Conservation (phyloP, 2,329 filamentous ascomycete species). For the Trichocomaceae sp. region DNA sequence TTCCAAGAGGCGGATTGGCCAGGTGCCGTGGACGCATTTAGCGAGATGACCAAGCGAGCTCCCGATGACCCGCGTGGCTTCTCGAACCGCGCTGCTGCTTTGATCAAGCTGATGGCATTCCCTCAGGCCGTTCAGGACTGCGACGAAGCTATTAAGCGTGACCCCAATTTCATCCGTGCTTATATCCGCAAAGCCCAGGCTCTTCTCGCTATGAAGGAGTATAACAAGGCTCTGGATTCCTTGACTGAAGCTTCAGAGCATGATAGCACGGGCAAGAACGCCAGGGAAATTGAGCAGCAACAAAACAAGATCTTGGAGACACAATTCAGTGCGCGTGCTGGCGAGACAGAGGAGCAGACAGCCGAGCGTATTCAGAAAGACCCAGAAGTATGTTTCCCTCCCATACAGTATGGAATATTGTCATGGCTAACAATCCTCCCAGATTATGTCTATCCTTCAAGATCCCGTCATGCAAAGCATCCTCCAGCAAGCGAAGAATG, state of each 20-base stretch:
- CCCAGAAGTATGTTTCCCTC: constrained; percentile 62
- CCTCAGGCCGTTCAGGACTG: constrained; percentile 90
- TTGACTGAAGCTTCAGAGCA: constrained; percentile 73
- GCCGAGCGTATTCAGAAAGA: constrained; percentile 84
- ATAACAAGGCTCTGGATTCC: constrained; percentile 86
- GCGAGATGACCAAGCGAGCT: constrained; percentile 92
- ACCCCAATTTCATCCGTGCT: constrained; percentile 86
- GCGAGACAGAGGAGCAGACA: constrained; percentile 94
- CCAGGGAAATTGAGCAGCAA: constrained; percentile 86
- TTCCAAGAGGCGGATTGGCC: constrained; percentile 98
- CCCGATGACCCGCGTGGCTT: constrained; percentile 90
- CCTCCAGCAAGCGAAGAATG: constrained; percentile 88
- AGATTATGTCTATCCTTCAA: constrained; percentile 84
- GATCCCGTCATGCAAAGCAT: constrained; percentile 98
- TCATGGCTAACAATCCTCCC: constrained; percentile 15
- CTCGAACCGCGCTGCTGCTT: constrained; percentile 93
- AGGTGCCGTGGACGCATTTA: constrained; percentile 86
- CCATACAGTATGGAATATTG: neutral
- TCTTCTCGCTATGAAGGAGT: constrained; percentile 95
- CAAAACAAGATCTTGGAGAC: constrained; percentile 85
- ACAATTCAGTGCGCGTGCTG: constrained; percentile 85
- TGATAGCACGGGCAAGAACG: constrained; percentile 73
- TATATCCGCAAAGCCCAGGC: constrained; percentile 96
- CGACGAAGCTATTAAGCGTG: constrained; percentile 81
- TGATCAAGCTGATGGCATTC: constrained; percentile 95